Evolutionary conservation across 345 rosid species (phyloP), one percentile per base, ranked within the genome.

Genomic region (Gossypium ekmanianum): DNA sequence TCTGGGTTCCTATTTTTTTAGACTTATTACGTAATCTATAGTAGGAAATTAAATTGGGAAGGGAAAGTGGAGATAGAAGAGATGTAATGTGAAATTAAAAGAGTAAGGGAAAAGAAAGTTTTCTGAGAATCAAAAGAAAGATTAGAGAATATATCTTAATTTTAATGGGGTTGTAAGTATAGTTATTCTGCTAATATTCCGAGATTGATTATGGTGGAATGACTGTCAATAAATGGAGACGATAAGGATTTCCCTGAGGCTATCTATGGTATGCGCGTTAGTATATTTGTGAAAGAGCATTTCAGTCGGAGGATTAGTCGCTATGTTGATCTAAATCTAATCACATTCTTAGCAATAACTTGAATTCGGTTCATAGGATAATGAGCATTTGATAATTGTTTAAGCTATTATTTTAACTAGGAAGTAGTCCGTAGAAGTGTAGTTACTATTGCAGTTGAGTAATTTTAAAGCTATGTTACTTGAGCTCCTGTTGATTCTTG

Each of bases 1-100:
- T 69, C 59, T 69, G 73, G 73, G 73, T 51, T 69, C 2, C 2
- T 17, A 9, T 24, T 68, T 24, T 68, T 68, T 68, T 4, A 14
- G 27, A 50, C 9, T 50, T 26, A 13, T 45, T 45, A 18, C 2
- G 11, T 24, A 47, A 45, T 68, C 72, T 47, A 2, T 24, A 24
- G 16, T 22, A n/a, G 18, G 43, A 47, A 65, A 47, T 66, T 44
- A 66, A 66, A 18, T 12, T 44, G 11, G 51, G 17, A 64, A 41
- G 14, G 50, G 11, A 4, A 44, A 45, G 34, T 66, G 71, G 24
- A 22, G 10, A 44, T 44, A 5, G 20, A 18, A 17, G 9, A 3
- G 26, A 43, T 20, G 54, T 45, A 20, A 18, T 18, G 7, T 10
- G 11, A 44, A 66, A 20, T 24, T 44, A 12, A 20, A 16, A 20